Conservation (phyloP, 2,329 filamentous ascomycete genomes). For the Diplodia scrobiculata region DNA sequence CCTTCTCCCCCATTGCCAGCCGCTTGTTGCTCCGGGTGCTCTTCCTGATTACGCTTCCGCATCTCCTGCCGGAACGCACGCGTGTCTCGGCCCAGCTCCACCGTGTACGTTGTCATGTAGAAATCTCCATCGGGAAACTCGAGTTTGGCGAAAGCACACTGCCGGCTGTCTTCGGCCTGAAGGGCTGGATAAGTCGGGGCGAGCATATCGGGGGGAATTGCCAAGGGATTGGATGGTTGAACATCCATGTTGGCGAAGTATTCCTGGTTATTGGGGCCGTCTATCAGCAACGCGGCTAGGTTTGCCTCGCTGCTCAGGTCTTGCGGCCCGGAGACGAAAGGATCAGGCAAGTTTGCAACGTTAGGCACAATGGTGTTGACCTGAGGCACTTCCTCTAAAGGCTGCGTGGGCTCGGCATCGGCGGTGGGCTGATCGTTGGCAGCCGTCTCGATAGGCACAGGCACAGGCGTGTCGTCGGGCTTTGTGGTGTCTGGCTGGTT, state of each 20-base stretch:
- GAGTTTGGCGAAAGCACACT: slow-evolving; percentile 64
- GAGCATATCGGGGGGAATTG: slow-evolving; percentile 26
- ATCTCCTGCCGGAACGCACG: slow-evolving; percentile 56
- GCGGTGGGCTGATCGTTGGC: slow-evolving; percentile 11
- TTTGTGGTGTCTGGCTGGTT: slow-evolving; percentile 8
- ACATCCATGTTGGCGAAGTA: slow-evolving; percentile 25
- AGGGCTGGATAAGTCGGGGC: not conserved
- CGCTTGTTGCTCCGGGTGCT: slow-evolving; percentile 51
- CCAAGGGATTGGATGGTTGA: slow-evolving; percentile 20
- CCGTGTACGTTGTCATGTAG: slow-evolving; percentile 73
- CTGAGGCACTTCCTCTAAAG: not conserved
- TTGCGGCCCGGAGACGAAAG: slow-evolving; percentile 3
- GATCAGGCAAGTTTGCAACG: slow-evolving; percentile 5
- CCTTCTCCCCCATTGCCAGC: slow-evolving; percentile 27
- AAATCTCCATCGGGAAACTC: slow-evolving; percentile 75
- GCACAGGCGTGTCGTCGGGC: not conserved
- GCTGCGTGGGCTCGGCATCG: not conserved
- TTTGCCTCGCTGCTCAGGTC: slow-evolving; percentile 1
- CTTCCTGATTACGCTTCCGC: slow-evolving; percentile 44
- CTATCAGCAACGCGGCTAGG: slow-evolving; percentile 2
- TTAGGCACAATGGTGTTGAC: not conserved
- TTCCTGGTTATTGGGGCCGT: not conserved
- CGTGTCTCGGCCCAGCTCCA: slow-evolving; percentile 73
- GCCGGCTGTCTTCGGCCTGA: slow-evolving; percentile 25
- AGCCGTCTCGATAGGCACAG: slow-evolving; percentile 1